Evolutionary conservation across 2,329 filamentous ascomycete genomes (phyloP).

Genomic region (Intubia oerlemansii): DNA sequence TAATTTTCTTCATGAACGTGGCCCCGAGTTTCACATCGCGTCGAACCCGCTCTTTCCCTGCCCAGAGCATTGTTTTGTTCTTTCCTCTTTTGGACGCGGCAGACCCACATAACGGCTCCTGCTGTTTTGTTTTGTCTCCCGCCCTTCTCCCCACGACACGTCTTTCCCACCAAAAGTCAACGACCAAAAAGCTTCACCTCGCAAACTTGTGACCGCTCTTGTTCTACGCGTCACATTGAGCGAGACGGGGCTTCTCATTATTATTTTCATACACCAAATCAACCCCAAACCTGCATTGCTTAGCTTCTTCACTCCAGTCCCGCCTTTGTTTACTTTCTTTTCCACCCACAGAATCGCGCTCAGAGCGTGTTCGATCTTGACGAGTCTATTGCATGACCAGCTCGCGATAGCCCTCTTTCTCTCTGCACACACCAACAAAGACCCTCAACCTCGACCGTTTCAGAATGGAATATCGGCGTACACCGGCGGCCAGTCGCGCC

Average conservation of each 20-base stretch:
- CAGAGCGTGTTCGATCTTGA: no score
- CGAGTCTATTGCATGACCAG: no score
- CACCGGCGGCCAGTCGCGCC: conserved; percentile 2
- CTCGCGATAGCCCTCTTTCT: no score
- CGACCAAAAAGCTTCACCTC: conserved; percentile 2
- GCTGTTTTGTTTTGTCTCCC: conserved; percentile 5
- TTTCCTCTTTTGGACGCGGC: conserved; percentile 2
- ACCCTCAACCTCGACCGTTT: neutral
- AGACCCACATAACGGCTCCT: conserved; percentile 2
- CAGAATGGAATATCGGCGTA: conserved; percentile 4
- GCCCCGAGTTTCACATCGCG: no score
- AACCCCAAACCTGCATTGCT: no score
- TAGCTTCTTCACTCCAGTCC: no score
- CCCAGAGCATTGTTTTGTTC: conserved; percentile 6
- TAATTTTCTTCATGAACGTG: no score
- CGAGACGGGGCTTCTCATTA: no score
- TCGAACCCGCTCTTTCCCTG: no score
- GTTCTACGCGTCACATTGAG: no score
- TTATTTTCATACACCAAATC: no score
- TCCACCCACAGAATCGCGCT: neutral
- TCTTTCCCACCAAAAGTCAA: conserved; percentile 3
- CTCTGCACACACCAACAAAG: neutral
- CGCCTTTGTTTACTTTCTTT: neutral
- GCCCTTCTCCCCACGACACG: conserved; percentile 1
- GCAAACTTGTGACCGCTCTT: no score